These are phyloP conservation scores for Yamadazyma triangularis DNA, from an alignment of 1,139 yeast species.

Conservation along the genomic window DNA sequence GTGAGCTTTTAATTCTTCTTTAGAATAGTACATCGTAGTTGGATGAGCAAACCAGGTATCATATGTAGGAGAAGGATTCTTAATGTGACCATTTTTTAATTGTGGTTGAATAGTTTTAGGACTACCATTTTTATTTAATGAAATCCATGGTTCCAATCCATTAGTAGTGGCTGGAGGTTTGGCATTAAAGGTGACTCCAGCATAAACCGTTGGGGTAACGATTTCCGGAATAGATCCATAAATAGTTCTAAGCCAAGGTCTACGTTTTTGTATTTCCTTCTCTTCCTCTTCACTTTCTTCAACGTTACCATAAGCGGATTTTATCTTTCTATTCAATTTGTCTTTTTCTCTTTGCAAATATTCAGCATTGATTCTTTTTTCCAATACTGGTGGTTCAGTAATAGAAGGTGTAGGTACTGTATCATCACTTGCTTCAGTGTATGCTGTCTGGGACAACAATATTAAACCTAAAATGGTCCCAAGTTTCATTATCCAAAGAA, in stretches of 20 bases:
- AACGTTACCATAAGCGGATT: slow-evolving; percentile 8
- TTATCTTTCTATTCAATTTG: slow-evolving; percentile 8
- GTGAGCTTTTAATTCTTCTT: slow-evolving; percentile 64
- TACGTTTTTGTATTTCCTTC: slow-evolving; percentile 21
- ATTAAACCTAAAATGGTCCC: too few species aligned
- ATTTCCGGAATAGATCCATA: slow-evolving; percentile 53
- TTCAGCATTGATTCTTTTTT: slow-evolving; percentile 29
- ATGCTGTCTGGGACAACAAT: too few species aligned
- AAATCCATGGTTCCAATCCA: slow-evolving; percentile 78
- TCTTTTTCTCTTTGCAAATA: slow-evolving; percentile 30
- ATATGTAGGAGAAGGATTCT: slow-evolving; percentile 66
- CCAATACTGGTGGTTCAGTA: slow-evolving; percentile 6
- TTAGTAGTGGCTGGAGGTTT: slow-evolving; percentile 64
- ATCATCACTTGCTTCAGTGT: too few species aligned
- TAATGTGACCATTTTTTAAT: slow-evolving; percentile 63
- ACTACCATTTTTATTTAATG: slow-evolving; percentile 70
- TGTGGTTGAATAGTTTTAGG: slow-evolving; percentile 78
- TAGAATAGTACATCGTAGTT: slow-evolving; percentile 50
- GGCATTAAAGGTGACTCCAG: slow-evolving; percentile 75
- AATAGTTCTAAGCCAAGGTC: slow-evolving; percentile 75
- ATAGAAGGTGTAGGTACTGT: slow-evolving; percentile 2
- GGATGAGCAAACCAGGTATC: slow-evolving; percentile 75
- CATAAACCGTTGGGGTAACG: slow-evolving; percentile 77
- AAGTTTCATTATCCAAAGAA: too few species aligned
- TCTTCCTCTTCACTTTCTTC: slow-evolving; percentile 7